Evolutionary conservation across 768 basidiomycete genomes (phyloP), one percentile per base, ranked within the genome.

Genomic region (Lyophyllum shimeji): DNA sequence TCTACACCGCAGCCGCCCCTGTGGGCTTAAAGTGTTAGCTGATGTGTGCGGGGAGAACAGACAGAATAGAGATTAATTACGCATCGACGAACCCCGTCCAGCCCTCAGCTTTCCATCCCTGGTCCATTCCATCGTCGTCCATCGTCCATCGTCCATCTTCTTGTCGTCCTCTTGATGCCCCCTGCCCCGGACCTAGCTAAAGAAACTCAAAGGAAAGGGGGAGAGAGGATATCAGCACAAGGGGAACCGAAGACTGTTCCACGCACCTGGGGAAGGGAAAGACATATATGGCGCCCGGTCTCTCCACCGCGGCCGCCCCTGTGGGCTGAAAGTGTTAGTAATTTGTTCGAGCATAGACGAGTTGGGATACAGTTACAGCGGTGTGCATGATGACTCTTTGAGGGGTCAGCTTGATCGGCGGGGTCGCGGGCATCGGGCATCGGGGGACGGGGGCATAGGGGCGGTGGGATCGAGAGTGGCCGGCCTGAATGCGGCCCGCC

Each of bases 251-350:
- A 29, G 29, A 9, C 29, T 29, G 5, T 5, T 29, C 29, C 29
- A 29, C 29, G 5, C 4, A 13, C 34, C 34, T 3, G 12, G 12
- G 34, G 11, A 5, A 17, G 12, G 34, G 11, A 5, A 6, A 37
- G 3, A 37, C 34, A 13, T 37, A 11, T 13, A 37, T 44, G 48
- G 42, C 48, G 44, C 55, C 54, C 42, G 43, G 43, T 43, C 48
- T 45, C 48, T 24, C 13, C 55, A 39, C 55, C 48, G 48, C 33
- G 31, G 54, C 40, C 43, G 48, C 55, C 34, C 43, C 55, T 46
- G 17, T 23, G 33, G 15, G 3, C 2, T 37, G 11, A 45, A 29
- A 2, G 13, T 8, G 49, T 56, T 15, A 56, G 44, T 46, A 13
- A 7, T 23, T 44, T 39, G 48, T 9, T 45, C 15, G 15, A 29